Conservation (phyloP, 768 basidiomycete genomes). For the Serendipita vermifera region DNA sequence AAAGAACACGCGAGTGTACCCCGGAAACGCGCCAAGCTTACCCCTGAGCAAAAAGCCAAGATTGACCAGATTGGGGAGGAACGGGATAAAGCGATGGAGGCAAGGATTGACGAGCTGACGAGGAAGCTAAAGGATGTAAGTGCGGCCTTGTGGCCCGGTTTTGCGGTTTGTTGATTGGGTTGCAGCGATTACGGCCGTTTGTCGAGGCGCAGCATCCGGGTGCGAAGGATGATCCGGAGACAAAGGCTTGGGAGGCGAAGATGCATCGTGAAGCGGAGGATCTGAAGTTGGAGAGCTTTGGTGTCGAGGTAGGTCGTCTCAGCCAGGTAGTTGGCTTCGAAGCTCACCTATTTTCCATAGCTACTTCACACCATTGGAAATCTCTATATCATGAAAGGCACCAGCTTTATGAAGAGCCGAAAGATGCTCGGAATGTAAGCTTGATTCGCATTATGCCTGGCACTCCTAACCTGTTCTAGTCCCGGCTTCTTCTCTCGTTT, state of each 20-base stretch:
- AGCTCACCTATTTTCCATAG: conserved; percentile 25
- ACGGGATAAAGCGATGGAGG: conserved; percentile 64
- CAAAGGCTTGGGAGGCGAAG: conserved; percentile 56
- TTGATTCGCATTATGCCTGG: conserved; percentile 13
- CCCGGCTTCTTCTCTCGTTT: conserved; percentile 86
- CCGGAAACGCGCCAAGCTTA: conserved; percentile 36
- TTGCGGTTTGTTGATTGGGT: neutral
- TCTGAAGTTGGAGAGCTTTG: conserved; percentile 93
- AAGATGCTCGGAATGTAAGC: conserved; percentile 83
- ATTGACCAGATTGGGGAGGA: conserved; percentile 71
- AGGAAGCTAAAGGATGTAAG: conserved; percentile 61
- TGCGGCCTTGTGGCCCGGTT: conserved; percentile 24
- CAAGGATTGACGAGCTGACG: conserved; percentile 59
- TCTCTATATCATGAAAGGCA: conserved; percentile 87
- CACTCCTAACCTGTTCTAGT: conserved; percentile 24
- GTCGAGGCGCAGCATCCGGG: conserved; percentile 82
- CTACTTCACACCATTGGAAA: conserved; percentile 81
- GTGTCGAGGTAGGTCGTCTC: conserved; percentile 59
- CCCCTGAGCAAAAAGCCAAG: conserved; percentile 76
- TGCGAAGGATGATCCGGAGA: conserved; percentile 71
- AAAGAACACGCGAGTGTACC: conserved; percentile 31
- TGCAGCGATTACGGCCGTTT: conserved; percentile 51
- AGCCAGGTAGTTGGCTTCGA: neutral
- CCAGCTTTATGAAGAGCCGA: conserved; percentile 79
- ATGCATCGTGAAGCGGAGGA: conserved; percentile 84